Conservation (phyloP, 306 rosid genomes). For the Mimosa pudica region DNA sequence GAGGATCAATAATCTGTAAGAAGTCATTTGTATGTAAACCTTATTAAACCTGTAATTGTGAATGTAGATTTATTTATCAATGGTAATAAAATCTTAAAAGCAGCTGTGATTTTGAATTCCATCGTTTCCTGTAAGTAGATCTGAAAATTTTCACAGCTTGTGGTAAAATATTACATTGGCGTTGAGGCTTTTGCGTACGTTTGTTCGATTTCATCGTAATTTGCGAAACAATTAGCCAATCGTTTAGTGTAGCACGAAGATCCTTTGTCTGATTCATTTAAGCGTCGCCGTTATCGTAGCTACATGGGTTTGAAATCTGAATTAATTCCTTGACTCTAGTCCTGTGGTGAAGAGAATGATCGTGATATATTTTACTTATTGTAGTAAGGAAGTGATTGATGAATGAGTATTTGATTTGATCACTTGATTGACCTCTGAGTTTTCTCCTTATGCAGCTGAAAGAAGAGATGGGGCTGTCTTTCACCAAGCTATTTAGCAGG, state of each 20-base stretch:
- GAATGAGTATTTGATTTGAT: constrained; percentile 2
- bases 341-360: not conserved
- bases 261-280: constrained; percentile 15
- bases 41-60: not conserved
- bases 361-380: not conserved
- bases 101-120: constrained; percentile 8
- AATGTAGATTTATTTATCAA: not conserved
- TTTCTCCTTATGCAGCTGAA: constrained; percentile 35
- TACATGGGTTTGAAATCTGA: not conserved
- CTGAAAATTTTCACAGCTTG: not conserved
- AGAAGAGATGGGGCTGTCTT: constrained; percentile 65
- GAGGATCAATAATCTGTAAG: not conserved
- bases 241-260: not conserved
- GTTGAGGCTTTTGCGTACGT: not conserved
- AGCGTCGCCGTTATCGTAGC: constrained; percentile 4
- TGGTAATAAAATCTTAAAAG: not conserved
- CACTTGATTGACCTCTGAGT: constrained; percentile 22
- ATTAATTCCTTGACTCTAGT: not conserved
- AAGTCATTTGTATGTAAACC: not conserved
- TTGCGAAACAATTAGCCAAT: not conserved
- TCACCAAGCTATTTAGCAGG: constrained; percentile 72
- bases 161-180: not conserved
- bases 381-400: constrained; percentile 6
- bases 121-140: constrained; percentile 3
- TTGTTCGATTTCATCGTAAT: constrained; percentile 14